Base-by-base conservation (phyloP, 805 yeast genomes). In the Ogataea pilisensis region DNA sequence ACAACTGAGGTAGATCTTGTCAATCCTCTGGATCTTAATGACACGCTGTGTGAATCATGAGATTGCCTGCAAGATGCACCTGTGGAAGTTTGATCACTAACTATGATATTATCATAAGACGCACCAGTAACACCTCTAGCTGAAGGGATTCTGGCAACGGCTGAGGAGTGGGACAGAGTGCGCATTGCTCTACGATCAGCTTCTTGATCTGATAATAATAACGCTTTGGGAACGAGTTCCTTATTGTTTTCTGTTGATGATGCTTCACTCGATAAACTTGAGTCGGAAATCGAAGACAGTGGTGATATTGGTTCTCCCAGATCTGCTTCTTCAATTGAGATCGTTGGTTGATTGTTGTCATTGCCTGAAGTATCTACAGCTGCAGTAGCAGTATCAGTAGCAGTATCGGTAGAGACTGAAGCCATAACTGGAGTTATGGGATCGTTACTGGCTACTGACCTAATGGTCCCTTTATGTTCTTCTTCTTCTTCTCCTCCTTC, bases 81-180 rank as follows among this genome's bases (percentile, higher is more conserved):
- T 9, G 29, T 27, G 5, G 29, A 27, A 14, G 6, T 6, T 27
- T 27, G 29, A 13, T 27, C 14, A 27, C 13, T 13, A 27, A 8
- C 14, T 5, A 27, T 13, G 13, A 27, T 9, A 13, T 8, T 27
- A n/a, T 8, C 30, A 27, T 8, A 27, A 27, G 30, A 9, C n/a
- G 8, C 7, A 16, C 31, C 38, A 11, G 34, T 17, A 14, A 43
- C 49, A 14, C 32, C 43, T 48, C 66, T 51, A 11, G 65, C 64
- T 4, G 65, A 60, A 2, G 66, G 64, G 13, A 61, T 56, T 37
- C 57, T 49, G 4, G 58, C 55, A 8, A 57, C 37, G 2, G 29
- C 13, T 27, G 53, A 26, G 30, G 20, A 30, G 22, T 38, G 43
- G 2, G 54, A 39, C 6, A 35, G 8, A 8, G 31, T 34, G 3